Evolutionary conservation across 768 basidiomycete genomes (phyloP).

Genomic region (Mycena floridula): DNA sequence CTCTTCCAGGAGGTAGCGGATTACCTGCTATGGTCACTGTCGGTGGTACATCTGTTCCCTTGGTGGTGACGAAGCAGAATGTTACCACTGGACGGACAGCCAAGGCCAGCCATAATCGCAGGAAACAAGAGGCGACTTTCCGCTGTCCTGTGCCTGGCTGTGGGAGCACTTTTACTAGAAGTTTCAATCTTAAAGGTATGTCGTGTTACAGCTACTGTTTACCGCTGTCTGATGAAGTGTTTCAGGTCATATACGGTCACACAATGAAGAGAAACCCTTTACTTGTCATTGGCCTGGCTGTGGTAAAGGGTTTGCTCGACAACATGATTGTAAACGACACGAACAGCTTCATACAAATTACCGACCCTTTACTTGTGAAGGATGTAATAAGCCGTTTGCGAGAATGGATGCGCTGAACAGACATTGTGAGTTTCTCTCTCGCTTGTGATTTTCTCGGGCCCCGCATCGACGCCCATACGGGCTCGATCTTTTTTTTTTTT

Average conservation of each 20-base stretch:
- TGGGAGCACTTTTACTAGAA: constrained; percentile 84
- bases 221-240: constrained; percentile 5
- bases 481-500: too few relatives aligned
- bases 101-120: constrained; percentile 75
- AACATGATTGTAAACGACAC: constrained; percentile 96
- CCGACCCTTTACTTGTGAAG: constrained; percentile 88
- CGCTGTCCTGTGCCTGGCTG: constrained; percentile 78
- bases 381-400: constrained; percentile 90
- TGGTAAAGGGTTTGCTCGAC: constrained; percentile 87
- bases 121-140: constrained; percentile 88
- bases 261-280: constrained; percentile 93
- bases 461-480: background rate
- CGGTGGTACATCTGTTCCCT: constrained; percentile 6
- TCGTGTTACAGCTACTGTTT: constrained; percentile 10
- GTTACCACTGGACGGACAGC: constrained; percentile 90
- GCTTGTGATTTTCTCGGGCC: background rate
- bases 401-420: constrained; percentile 92
- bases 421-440: constrained; percentile 59
- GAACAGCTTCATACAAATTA: constrained; percentile 93
- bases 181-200: constrained; percentile 88
- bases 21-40: constrained; percentile 7
- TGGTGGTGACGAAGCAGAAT: constrained; percentile 58
- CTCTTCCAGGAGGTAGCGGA: background rate
- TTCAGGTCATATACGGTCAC: constrained; percentile 86
- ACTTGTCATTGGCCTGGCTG: constrained; percentile 94